Conservation (phyloP, 2,329 filamentous ascomycete species). For the Cladophialophora psammophila region DNA sequence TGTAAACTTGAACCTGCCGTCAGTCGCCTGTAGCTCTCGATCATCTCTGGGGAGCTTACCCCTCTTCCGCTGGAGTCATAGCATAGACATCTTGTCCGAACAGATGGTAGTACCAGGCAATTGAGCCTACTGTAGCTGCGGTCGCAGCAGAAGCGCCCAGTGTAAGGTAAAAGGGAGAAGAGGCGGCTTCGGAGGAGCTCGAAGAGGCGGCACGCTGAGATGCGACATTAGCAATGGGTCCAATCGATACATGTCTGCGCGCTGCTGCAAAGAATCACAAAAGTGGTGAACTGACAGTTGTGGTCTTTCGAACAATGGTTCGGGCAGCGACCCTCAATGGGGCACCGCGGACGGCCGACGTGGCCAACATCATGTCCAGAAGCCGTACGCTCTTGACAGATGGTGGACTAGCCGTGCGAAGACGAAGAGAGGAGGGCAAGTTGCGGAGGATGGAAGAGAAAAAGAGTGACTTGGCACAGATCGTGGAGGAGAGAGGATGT, state of each 20-base stretch:
- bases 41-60: constrained; percentile 68
- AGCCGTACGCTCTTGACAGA: constrained; percentile 35
- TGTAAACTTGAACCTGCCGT: constrained; percentile 73
- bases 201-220: constrained; percentile 68
- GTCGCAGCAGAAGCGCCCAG: constrained; percentile 86
- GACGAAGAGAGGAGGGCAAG: constrained; percentile 28
- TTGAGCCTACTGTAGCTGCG: constrained; percentile 82
- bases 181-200: constrained; percentile 71
- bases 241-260: constrained; percentile 45
- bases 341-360: constrained; percentile 87
- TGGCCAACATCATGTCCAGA: constrained; percentile 80
- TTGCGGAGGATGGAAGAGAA: constrained; percentile 15
- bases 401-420: constrained; percentile 30
- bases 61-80: constrained; percentile 94
- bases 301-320: constrained; percentile 74
- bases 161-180: constrained; percentile 82
- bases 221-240: constrained; percentile 39
- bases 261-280: constrained; percentile 42
- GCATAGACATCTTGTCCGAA: constrained; percentile 89
- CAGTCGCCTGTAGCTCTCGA: constrained; percentile 40
- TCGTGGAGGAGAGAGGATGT: constrained; percentile 25
- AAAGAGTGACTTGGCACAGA: constrained; percentile 31
- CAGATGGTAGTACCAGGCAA: constrained; percentile 97
- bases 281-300: constrained; percentile 73
- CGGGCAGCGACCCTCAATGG: constrained; percentile 81